Percentiles rank a stretch among this genome's conserved stretches.
phyloP scores from a whole-genome alignment of 495 filamentous ascomycete genomes.

The Barbatosphaeria neglecta region DNA sequence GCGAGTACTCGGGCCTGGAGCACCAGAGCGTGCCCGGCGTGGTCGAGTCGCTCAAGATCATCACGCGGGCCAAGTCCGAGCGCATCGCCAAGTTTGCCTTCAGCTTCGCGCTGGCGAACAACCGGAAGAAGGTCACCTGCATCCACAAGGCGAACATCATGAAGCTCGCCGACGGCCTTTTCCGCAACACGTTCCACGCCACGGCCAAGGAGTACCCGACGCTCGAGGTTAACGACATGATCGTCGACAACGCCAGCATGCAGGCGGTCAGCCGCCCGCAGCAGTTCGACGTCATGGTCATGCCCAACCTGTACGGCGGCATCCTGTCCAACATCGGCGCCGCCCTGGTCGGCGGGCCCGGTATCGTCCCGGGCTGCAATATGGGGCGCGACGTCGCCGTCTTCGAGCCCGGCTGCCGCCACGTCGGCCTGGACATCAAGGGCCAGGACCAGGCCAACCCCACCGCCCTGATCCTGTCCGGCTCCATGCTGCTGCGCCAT shows the following conservation, averaged over 20 bases:
- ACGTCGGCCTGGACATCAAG: slow-evolving; percentile 97
- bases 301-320: slow-evolving; percentile 98
- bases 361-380: slow-evolving; percentile 96
- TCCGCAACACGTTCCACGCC: slow-evolving; percentile 91
- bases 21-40: slow-evolving; percentile 95
- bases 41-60: slow-evolving; percentile 98
- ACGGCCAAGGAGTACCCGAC: slow-evolving; percentile 88
- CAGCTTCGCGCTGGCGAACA: slow-evolving; percentile 93
- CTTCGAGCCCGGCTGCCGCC: slow-evolving; percentile 96
- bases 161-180: slow-evolving; percentile 97
- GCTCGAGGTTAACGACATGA: slow-evolving; percentile 94
- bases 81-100: slow-evolving; percentile 98
- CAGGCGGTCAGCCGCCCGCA: slow-evolving; percentile 91
- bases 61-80: slow-evolving; percentile 96
- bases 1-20: slow-evolving; percentile 96
- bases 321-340: slow-evolving; percentile 98
- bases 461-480: slow-evolving; percentile 85
- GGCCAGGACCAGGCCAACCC: slow-evolving; percentile 99
- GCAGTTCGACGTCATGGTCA: slow-evolving; percentile 99
- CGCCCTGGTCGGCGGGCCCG: slow-evolving; percentile 94
- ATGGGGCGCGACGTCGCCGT: slow-evolving; percentile 98
- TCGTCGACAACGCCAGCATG: slow-evolving; percentile 99
- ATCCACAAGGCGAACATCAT: slow-evolving; percentile 99
- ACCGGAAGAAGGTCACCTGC: slow-evolving; percentile 96
- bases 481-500: slow-evolving; percentile 92